Percentiles rank a stretch among this genome's conserved stretches.
phyloP scores from a whole-genome alignment of 305 asterid species.

The Solanum hybrid region DNA sequence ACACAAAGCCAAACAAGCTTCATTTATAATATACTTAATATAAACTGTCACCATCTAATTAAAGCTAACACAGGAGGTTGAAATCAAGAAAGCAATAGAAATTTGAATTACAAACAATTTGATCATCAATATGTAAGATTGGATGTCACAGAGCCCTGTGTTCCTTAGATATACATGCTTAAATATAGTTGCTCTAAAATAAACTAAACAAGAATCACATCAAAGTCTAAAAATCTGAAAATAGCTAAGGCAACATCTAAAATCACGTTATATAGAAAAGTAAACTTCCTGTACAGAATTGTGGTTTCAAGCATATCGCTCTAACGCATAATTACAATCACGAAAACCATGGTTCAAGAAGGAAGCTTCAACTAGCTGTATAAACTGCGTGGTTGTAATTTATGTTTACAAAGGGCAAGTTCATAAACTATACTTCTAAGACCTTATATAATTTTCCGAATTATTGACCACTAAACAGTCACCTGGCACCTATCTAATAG shows the following conservation, averaged over 20 bases:
- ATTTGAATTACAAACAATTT: background rate
- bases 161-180: background rate
- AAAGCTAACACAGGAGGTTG: conserved; percentile 1
- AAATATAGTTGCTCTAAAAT: background rate
- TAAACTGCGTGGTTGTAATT: background rate
- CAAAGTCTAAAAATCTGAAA: background rate
- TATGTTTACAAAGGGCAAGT: background rate
- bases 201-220: background rate
- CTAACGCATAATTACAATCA: background rate
- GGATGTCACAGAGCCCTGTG: background rate
- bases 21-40: background rate
- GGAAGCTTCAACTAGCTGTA: background rate
- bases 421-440: conserved; percentile 3
- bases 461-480: conserved; percentile 55
- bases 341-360: background rate
- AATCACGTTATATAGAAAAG: background rate
- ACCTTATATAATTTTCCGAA: conserved; percentile 5
- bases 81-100: background rate
- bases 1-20: background rate
- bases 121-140: background rate
- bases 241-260: background rate
- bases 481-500: conserved; percentile 37
- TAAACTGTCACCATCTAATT: background rate
- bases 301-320: background rate
- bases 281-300: background rate